These are phyloP conservation scores for Tuber calosporum DNA, from an alignment of 495 filamentous ascomycete genomes.

Conservation along the genomic window DNA sequence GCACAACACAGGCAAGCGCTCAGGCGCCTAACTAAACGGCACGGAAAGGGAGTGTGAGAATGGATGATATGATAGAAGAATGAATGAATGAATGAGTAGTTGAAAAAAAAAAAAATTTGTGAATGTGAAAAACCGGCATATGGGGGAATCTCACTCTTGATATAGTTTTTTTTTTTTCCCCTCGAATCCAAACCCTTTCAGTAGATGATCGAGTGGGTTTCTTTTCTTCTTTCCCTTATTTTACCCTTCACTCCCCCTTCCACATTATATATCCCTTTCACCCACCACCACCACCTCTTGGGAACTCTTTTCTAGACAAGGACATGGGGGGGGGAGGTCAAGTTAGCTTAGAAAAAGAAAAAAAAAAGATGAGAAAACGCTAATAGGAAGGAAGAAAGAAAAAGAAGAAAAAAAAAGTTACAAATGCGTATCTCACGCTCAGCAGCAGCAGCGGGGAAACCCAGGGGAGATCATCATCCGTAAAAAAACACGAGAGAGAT, in stretches of 20 bases:
- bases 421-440: constrained; percentile 30
- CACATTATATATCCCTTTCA: not conserved
- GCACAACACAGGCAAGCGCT: not conserved
- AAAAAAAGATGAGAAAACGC: not conserved
- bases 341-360: no score
- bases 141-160: constrained; percentile 30
- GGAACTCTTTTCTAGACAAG: constrained; percentile 20
- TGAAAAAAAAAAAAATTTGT: constrained; percentile 7
- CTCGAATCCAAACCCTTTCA: not conserved
- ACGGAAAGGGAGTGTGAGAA: not conserved
- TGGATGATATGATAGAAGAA: constrained; percentile 13
- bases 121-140: constrained; percentile 6
- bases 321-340: not conserved
- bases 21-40: not conserved
- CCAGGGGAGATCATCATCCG: constrained; percentile 32
- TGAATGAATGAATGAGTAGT: constrained; percentile 19
- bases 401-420: constrained; percentile 7
- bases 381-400: constrained; percentile 10
- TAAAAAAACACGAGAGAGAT: constrained; percentile 40
- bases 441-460: constrained; percentile 20
- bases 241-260: not conserved
- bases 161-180: constrained; percentile 23
- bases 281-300: constrained; percentile 9
- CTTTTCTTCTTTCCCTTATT: not conserved
- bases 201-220: constrained; percentile 27